Percentiles rank a stretch among this genome's conserved stretches.
Evolutionary conservation across 2,329 filamentous ascomycete genomes (phyloP).

Genomic region (Exutisphaerella laricina): DNA sequence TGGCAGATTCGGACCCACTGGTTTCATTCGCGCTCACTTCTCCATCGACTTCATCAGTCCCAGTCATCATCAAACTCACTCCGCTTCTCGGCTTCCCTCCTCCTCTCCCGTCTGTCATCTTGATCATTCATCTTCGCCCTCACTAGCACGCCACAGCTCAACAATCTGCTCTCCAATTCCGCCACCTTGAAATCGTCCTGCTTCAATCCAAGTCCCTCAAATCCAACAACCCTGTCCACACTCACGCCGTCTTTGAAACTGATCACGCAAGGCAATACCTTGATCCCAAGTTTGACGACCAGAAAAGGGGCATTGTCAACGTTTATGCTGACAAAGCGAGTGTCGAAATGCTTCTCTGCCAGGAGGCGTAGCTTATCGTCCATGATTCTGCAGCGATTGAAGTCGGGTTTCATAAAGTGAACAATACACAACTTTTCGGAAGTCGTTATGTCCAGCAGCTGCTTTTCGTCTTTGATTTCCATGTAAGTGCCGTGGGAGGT

Average conservation of each 20-base stretch:
- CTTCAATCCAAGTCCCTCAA: slow-evolving; percentile 52
- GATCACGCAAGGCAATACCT: slow-evolving; percentile 55
- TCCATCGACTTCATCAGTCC: no score
- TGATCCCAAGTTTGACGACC: slow-evolving; percentile 52
- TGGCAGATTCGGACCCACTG: no score
- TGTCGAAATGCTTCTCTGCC: slow-evolving; percentile 54
- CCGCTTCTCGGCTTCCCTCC: slow-evolving; percentile 30
- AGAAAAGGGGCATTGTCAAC: slow-evolving; percentile 57
- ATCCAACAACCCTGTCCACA: slow-evolving; percentile 54
- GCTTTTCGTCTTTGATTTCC: slow-evolving; percentile 54
- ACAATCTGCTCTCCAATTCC: slow-evolving; percentile 49
- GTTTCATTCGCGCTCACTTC: no score
- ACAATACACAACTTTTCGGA: slow-evolving; percentile 53
- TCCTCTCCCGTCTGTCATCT: slow-evolving; percentile 36
- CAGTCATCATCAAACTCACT: slow-evolving; percentile 46
- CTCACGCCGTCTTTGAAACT: slow-evolving; percentile 52
- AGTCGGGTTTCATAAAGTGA: slow-evolving; percentile 61
- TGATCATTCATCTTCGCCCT: slow-evolving; percentile 48
- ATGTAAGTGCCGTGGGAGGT: slow-evolving; percentile 45
- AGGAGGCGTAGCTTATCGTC: slow-evolving; percentile 53
- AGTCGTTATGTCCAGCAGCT: slow-evolving; percentile 56
- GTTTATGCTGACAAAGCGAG: slow-evolving; percentile 53
- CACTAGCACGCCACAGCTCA: slow-evolving; percentile 48
- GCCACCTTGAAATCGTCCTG: slow-evolving; percentile 50
- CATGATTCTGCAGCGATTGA: slow-evolving; percentile 58